Conservation (phyloP, 2,329 filamentous ascomycete species). For the Neopestalotiopsis clavispora region DNA sequence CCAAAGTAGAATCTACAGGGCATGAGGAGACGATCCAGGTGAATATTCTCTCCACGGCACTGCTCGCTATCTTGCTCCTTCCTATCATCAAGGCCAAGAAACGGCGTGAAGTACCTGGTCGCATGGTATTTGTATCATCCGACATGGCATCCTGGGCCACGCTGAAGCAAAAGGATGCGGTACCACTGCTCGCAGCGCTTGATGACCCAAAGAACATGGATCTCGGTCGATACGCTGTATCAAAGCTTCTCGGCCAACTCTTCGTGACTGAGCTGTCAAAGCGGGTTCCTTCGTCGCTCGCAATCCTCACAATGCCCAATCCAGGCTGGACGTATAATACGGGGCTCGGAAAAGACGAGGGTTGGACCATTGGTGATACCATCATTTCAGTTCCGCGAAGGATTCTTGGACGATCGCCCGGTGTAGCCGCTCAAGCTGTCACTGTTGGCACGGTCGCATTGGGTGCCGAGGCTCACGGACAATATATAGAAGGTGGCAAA, state of each 20-base stretch:
- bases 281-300: slow-evolving; percentile 23
- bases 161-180: slow-evolving; percentile 15
- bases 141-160: slow-evolving; percentile 14
- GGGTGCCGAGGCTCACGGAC: slow-evolving; percentile 23
- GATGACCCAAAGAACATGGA: slow-evolving; percentile 47
- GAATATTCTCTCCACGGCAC: slow-evolving; percentile 55
- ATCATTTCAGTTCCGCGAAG: not conserved
- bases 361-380: not conserved
- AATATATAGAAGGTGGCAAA: slow-evolving; percentile 18
- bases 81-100: slow-evolving; percentile 32
- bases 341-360: slow-evolving; percentile 12
- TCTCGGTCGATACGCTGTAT: slow-evolving; percentile 24
- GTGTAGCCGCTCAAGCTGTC: slow-evolving; percentile 9
- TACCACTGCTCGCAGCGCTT: slow-evolving; percentile 9
- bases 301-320: slow-evolving; percentile 26
- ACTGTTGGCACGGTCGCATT: slow-evolving; percentile 22
- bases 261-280: slow-evolving; percentile 70
- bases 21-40: slow-evolving; percentile 52
- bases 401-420: not conserved
- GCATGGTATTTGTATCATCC: slow-evolving; percentile 26
- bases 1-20: slow-evolving; percentile 33
- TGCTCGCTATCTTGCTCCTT: slow-evolving; percentile 51
- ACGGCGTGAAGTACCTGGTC: slow-evolving; percentile 10
- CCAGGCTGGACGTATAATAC: slow-evolving; percentile 25
- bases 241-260: slow-evolving; percentile 72